Evolutionary conservation across 805 yeast species (phyloP).

Genomic region (Starmera caribaea): DNA sequence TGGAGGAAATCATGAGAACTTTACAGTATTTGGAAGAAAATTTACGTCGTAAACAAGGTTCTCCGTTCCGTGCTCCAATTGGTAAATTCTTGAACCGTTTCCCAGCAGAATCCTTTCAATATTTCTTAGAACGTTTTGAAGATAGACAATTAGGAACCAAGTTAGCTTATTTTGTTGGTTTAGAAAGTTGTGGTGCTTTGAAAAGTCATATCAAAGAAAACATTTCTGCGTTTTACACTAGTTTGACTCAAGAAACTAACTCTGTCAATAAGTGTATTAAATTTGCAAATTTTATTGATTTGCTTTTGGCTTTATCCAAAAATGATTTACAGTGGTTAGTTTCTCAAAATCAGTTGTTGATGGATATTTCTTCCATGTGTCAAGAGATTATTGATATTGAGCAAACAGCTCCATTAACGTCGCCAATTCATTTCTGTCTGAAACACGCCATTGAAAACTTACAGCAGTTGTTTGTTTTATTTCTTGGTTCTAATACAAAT

Average conservation of each 20-base stretch:
- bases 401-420: slow-evolving; percentile 33
- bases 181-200: slow-evolving; percentile 45
- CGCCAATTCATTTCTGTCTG: slow-evolving; percentile 59
- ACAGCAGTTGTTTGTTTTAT: slow-evolving; percentile 37
- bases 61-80: slow-evolving; percentile 89
- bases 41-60: slow-evolving; percentile 71
- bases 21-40: slow-evolving; percentile 72
- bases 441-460: slow-evolving; percentile 59
- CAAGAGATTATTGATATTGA: slow-evolving; percentile 35
- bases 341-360: slow-evolving; percentile 35
- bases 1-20: slow-evolving; percentile 77
- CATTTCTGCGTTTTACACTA: slow-evolving; percentile 36
- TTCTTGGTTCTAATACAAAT: slow-evolving; percentile 22
- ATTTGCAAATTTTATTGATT: slow-evolving; percentile 65
- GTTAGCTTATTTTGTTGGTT: slow-evolving; percentile 54
- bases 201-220: slow-evolving; percentile 46
- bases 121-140: slow-evolving; percentile 56
- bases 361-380: slow-evolving; percentile 31
- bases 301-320: slow-evolving; percentile 42
- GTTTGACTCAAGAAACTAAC: slow-evolving; percentile 37
- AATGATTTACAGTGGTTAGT: slow-evolving; percentile 51
- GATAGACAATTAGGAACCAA: slow-evolving; percentile 54
- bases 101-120: slow-evolving; percentile 61
- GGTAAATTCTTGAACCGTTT: slow-evolving; percentile 81
- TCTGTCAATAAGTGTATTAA: slow-evolving; percentile 49